Evolutionary conservation across 2,329 filamentous ascomycete genomes (phyloP).

Genomic region (Chrysoporthe deuterocubensis): DNA sequence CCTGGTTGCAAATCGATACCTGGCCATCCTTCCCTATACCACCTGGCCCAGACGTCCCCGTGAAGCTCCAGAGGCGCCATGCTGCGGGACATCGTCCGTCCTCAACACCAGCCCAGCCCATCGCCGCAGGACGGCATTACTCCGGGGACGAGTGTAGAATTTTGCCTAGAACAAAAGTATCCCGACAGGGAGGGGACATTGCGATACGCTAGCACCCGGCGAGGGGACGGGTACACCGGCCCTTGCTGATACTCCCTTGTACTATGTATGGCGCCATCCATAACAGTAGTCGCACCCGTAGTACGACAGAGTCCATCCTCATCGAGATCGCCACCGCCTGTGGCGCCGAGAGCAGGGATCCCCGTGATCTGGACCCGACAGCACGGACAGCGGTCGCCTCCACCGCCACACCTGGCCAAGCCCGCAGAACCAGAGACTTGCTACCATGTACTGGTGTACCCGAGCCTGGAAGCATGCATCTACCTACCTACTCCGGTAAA

Average conservation of each 20-base stretch:
- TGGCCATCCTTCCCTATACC: not conserved
- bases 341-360: conserved; percentile 7
- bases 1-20: not conserved
- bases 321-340: conserved; percentile 6
- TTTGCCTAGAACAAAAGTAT: not conserved
- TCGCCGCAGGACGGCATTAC: not conserved
- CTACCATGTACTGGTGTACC: not conserved
- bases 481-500: too few species aligned
- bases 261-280: not conserved
- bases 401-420: not conserved
- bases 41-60: not conserved
- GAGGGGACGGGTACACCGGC: conserved; percentile 10
- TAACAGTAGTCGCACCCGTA: too few species aligned
- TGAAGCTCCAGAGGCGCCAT: too few species aligned
- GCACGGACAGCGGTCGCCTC: not conserved
- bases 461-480: not conserved
- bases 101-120: not conserved
- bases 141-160: not conserved
- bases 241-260: too few species aligned
- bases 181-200: not conserved
- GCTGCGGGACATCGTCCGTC: too few species aligned
- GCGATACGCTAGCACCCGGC: not conserved
- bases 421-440: not conserved
- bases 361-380: conserved; percentile 6
- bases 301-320: not conserved